Evolutionary conservation across 345 rosid species (phyloP), one percentile per base, ranked within the genome.

Genomic region (Gossypium longicalyx): DNA sequence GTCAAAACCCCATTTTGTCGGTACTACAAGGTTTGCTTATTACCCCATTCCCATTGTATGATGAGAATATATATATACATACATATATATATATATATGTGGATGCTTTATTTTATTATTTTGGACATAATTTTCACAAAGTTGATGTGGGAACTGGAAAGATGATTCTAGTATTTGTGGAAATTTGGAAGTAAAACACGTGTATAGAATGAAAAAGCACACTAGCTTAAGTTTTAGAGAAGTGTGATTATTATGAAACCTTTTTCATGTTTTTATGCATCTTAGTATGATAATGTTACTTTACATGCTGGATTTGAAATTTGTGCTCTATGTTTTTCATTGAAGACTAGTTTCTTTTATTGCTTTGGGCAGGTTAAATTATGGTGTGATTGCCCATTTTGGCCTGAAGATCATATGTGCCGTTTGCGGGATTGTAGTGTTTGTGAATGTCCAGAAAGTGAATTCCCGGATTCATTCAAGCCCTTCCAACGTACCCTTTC

Each of bases 401-500:
- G 92, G 98, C 96, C 89, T n/a, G 98, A 91, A 84, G 97, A 94
- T 81, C 91, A 97, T 43, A 90, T 95, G 98, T 95, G 97, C 77
- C 93, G 80, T 58, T 85, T 95, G 85, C 83, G 96, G 83, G 97
- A 95, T 79, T 95, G 98, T 79, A 93, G 98, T 75, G 96, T 95
- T 56, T 93, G 98, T 77, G 99, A 93, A 67, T 95, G 99, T 82
- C 98, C 96, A 58, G 97, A 95, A 59, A 89, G 76, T 68, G 99
- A 95, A 79, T 95, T 93, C 78, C 97, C 99, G 3, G 91, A 91
- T 80, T 70, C 82, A 9, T 89, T 91, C 73, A 95, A 74, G 79
- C 90, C 93, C 0, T 80, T 76, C 44, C 72, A 19, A 41, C 87
- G 53, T 27, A 89, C 82, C 75, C 91, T 91, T 64, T 77, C 90